Conservation (phyloP, 2,329 filamentous ascomycete genomes). For the Monilinia vaccinii-corymbosi region DNA sequence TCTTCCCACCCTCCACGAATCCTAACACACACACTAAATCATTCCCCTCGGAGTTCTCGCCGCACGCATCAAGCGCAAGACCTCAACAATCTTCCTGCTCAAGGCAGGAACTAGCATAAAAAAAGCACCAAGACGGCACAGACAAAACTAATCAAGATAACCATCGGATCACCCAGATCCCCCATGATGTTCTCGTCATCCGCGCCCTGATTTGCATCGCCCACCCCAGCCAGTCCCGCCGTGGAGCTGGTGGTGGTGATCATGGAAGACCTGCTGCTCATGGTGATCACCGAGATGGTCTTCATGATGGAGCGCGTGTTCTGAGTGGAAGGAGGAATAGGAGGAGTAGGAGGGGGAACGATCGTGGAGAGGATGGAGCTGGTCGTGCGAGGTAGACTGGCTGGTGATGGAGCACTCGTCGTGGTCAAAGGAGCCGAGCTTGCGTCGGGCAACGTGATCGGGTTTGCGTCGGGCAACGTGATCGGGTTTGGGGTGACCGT, state of each 20-base stretch:
- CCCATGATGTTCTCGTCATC: neutral
- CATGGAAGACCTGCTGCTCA: neutral
- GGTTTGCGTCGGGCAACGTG: neutral
- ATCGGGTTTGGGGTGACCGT: neutral
- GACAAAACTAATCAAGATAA: constrained; percentile 12
- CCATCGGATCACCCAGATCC: constrained; percentile 5
- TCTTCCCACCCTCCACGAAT: neutral
- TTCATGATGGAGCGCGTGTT: neutral
- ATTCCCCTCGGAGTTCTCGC: neutral
- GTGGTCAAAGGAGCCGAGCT: neutral
- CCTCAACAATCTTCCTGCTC: neutral
- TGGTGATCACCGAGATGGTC: neutral
- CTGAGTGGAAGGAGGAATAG: no score
- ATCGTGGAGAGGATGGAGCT: neutral
- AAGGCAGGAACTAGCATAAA: constrained; percentile 18
- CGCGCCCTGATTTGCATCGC: neutral
- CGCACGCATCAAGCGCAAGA: neutral
- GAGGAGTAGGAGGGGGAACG: neutral
- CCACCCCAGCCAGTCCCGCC: neutral
- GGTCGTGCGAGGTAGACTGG: neutral
- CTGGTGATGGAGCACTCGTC: neutral
- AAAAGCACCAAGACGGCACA: constrained; percentile 14
- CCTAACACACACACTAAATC: neutral
- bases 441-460: no score
- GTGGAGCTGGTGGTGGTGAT: neutral